Percentiles rank a stretch among this genome's conserved stretches.
Evolutionary conservation across 2,329 filamentous ascomycete species (phyloP).

Genomic region (Thielaviopsis populi): DNA sequence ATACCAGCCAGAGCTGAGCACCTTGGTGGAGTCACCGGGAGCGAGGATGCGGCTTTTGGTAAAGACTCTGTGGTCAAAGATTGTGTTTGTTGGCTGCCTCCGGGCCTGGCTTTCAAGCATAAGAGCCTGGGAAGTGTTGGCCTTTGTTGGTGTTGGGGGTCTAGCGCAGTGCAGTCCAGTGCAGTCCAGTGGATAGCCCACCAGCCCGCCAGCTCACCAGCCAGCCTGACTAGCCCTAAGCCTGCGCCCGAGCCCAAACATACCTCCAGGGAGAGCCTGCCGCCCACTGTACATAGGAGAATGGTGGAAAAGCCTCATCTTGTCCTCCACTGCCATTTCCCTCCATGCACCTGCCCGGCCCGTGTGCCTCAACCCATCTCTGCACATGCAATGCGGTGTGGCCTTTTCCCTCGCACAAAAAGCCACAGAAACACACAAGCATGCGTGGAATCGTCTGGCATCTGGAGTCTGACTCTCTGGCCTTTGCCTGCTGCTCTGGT

Average conservation of each 20-base stretch:
- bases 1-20: neutral
- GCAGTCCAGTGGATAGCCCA: neutral
- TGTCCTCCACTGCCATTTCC: neutral
- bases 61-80: neutral
- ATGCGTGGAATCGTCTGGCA: neutral
- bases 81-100: neutral
- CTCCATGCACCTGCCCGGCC: neutral
- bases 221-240: neutral
- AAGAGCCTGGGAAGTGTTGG: neutral
- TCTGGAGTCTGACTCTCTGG: neutral
- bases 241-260: neutral
- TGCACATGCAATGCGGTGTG: neutral
- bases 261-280: neutral
- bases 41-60: neutral
- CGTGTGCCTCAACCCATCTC: neutral
- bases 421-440: neutral
- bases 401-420: neutral
- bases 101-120: neutral
- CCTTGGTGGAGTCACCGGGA: neutral
- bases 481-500: neutral
- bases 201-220: neutral
- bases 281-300: neutral
- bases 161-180: neutral
- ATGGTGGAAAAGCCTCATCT: neutral
- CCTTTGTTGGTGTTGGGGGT: neutral